Evolutionary conservation across 768 basidiomycete genomes (phyloP).

Genomic region (Cystofilobasidium ferigula): DNA sequence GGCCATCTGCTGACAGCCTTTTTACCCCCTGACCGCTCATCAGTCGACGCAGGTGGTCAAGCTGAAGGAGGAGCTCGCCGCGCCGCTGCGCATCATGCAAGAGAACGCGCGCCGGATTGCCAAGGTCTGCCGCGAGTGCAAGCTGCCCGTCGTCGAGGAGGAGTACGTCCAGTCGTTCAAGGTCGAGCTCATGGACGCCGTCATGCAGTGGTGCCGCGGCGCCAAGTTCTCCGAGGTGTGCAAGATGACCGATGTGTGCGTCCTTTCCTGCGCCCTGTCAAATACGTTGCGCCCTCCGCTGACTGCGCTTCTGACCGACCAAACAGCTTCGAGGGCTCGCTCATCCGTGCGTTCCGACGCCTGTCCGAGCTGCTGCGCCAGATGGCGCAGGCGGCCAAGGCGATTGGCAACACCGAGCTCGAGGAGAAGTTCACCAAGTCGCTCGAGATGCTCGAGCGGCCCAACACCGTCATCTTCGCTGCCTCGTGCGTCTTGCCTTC

Average conservation of each 20-base stretch:
- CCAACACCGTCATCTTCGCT: conserved; percentile 61
- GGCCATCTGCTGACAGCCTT: neutral
- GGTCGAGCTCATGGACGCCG: conserved; percentile 96
- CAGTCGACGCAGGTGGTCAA: conserved; percentile 45
- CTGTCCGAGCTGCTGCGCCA: conserved; percentile 88
- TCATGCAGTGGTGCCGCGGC: conserved; percentile 95
- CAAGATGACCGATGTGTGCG: conserved; percentile 45
- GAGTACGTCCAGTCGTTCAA: conserved; percentile 96
- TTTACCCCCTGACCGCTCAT: neutral
- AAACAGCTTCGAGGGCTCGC: conserved; percentile 90
- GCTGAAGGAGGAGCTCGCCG: conserved; percentile 84
- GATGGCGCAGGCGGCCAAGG: conserved; percentile 90
- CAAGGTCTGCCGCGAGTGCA: conserved; percentile 90
- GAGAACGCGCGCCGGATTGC: conserved; percentile 90
- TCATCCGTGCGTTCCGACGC: conserved; percentile 91
- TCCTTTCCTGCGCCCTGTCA: neutral
- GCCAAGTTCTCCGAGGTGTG: conserved; percentile 91
- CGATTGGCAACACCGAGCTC: conserved; percentile 88
- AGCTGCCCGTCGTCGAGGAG: conserved; percentile 76
- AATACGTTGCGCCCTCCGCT: neutral
- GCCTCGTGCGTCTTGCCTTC: conserved; percentile 34
- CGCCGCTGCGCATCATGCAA: conserved; percentile 86
- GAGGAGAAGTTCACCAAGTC: conserved; percentile 87
- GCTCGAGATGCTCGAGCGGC: conserved; percentile 83
- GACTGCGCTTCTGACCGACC: neutral